A percentile compares a stretch with the other conserved stretches of the same genome.
These are phyloP conservation scores for Leccinum boreale DNA, from an alignment of 768 basidiomycete species.

Conservation along the genomic window DNA sequence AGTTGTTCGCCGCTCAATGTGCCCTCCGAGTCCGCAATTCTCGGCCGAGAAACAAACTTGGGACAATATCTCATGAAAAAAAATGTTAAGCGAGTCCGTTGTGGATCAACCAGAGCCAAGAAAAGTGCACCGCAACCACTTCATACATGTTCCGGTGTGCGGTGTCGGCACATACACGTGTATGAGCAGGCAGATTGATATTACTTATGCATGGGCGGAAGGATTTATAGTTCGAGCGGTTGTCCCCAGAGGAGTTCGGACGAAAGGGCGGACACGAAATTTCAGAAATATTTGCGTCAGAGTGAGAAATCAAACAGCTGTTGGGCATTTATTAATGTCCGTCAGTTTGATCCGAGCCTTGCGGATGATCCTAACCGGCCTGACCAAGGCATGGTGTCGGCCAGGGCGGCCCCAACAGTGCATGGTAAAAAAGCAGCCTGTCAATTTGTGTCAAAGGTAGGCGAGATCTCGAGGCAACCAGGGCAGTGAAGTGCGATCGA, in stretches of 20 bases:
- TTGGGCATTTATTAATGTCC: not conserved
- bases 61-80: conserved; percentile 1
- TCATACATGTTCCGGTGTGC: not conserved
- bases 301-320: not conserved
- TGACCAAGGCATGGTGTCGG: not conserved
- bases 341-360: conserved; percentile 3
- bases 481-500: not conserved
- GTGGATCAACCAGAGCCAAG: not conserved
- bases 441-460: not conserved
- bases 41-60: conserved; percentile 12
- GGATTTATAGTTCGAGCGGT: not conserved
- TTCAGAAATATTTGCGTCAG: not conserved
- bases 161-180: not conserved
- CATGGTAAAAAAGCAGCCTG: not conserved
- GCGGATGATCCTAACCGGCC: not conserved
- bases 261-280: not conserved
- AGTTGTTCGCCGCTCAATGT: conserved; percentile 23
- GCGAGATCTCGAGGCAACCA: not conserved
- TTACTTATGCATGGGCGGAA: not conserved
- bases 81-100: not conserved
- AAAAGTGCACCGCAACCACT: not conserved
- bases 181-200: not conserved
- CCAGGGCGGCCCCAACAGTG: not conserved
- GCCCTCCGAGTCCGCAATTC: conserved; percentile 17
- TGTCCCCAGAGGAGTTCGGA: not conserved